Percentiles rank a stretch among this genome's conserved stretches.
phyloP scores from a whole-genome alignment of 768 basidiomycete genomes.

The Lentinula detonsa region DNA sequence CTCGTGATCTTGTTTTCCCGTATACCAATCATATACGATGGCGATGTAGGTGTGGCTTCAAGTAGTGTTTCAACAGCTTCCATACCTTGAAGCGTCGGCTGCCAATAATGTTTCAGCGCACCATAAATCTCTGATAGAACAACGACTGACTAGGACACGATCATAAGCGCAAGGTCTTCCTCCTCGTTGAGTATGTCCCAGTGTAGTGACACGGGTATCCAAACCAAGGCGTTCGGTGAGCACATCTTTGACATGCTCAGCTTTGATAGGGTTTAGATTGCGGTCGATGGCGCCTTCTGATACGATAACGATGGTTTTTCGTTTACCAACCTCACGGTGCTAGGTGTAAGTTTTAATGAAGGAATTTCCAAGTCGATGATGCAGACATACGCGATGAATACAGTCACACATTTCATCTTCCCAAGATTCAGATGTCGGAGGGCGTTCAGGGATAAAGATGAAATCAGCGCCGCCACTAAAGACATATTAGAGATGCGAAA shows the following conservation, averaged over 20 bases:
- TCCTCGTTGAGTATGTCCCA: conserved; percentile 96
- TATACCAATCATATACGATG: conserved; percentile 97
- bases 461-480: conserved; percentile 87
- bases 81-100: conserved; percentile 96
- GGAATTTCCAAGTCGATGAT: not conserved
- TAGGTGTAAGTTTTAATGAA: conserved; percentile 22
- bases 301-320: conserved; percentile 97
- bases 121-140: not conserved
- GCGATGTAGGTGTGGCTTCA: conserved; percentile 80
- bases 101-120: conserved; percentile 4
- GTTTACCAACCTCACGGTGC: conserved; percentile 90
- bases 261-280: conserved; percentile 85
- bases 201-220: conserved; percentile 93
- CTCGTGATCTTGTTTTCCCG: conserved; percentile 93
- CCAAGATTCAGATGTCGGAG: conserved; percentile 77
- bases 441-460: conserved; percentile 94
- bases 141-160: conserved; percentile 71
- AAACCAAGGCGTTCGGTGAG: conserved; percentile 82
- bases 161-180: conserved; percentile 92
- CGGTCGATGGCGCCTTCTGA: conserved; percentile 93
- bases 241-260: conserved; percentile 87
- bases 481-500: not conserved
- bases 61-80: conserved; percentile 89
- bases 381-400: conserved; percentile 56
- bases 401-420: conserved; percentile 87